Base-by-base conservation (phyloP, 371 early-diverging fungal genomes). In the Rhizopus microsporus region DNA sequence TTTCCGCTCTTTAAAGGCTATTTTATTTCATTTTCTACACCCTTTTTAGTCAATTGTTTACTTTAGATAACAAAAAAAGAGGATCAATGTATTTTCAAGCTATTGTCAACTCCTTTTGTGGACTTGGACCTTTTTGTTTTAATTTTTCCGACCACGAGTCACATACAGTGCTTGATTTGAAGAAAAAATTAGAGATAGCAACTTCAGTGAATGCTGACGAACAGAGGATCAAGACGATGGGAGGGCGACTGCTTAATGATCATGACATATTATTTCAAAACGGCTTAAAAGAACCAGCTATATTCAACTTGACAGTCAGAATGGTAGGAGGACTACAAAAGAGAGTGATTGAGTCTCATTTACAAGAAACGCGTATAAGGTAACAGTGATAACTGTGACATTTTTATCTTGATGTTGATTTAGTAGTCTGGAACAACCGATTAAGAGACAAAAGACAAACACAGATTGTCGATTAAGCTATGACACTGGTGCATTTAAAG, bases 101-200 rank as follows among this genome's bases (percentile, higher is more conserved):
- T 4, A 45, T 65, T 38, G 53, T 65, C 7, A 65, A 65, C 45
- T 65, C 65, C 17, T 65, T 60, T 57, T 51, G 50, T 29, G 65
- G 65, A 10, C 55, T 52, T 50, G 65, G 65, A 10, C 60, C 65
- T 16, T 56, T 60, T 38, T 65, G 65, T 45, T 37, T 65, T 30
- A 31, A 45, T 33, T 65, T 65, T 37, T 35, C 35, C 5, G 10
- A 40, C 1, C 17, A 50, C 23, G 54, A 59, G 7, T 45, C 37
- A 10, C 55, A 54, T 31, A 65, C 65, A 4, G 53, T 65, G 1
- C 47, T 46, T 44, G 57, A 48, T 40, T 45, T 65, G 31, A 65
- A 65, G 35, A 47, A 57, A 48, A 51, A 44, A 23, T 35, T 60
- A 42, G 53, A 47, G 30, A n/a, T 31, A 33, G 51, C 52, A 0